These are phyloP conservation scores for Aspergillus nidulans DNA, from an alignment of 495 filamentous ascomycete genomes.

Conservation along the genomic window DNA sequence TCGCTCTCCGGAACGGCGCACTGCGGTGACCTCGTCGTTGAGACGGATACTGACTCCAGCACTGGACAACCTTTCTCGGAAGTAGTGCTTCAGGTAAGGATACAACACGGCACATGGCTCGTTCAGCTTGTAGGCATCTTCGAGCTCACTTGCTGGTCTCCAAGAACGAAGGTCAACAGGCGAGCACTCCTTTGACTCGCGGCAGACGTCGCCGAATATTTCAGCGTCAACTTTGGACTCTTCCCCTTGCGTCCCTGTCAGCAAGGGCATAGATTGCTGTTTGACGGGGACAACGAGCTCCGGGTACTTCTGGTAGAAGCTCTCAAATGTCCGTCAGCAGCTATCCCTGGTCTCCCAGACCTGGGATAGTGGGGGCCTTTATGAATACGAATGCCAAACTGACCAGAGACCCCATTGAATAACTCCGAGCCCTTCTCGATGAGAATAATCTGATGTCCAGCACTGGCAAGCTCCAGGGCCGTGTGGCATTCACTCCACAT, in stretches of 20 bases:
- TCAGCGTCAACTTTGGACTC: not conserved
- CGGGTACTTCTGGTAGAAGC: not conserved
- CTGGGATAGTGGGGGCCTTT: slow-evolving; percentile 8
- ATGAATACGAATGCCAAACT: slow-evolving; percentile 8
- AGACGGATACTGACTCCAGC: not conserved
- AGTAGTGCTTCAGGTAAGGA: not conserved
- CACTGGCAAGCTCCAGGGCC: slow-evolving; percentile 1
- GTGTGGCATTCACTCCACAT: slow-evolving; percentile 9
- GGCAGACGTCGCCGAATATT: slow-evolving; percentile 1
- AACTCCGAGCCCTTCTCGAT: slow-evolving; percentile 2
- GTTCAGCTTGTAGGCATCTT: not conserved
- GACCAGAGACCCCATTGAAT: slow-evolving; percentile 6
- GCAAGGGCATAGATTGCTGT: not conserved
- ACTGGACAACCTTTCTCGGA: not conserved
- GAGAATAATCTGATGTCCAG: not conserved
- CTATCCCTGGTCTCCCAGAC: slow-evolving; percentile 4
- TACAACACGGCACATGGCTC: not conserved
- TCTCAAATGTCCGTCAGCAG: not conserved
- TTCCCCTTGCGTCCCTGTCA: not conserved
- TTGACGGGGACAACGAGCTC: not conserved
- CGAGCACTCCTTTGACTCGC: not conserved
- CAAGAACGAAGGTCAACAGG: not conserved
- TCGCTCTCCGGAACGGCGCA: not conserved
- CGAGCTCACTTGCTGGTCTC: not conserved
- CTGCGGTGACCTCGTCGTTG: not conserved